Evolutionary conservation across 768 basidiomycete species (phyloP), one percentile per base, ranked within the genome.

Genomic region (Tricholoma terreum): DNA sequence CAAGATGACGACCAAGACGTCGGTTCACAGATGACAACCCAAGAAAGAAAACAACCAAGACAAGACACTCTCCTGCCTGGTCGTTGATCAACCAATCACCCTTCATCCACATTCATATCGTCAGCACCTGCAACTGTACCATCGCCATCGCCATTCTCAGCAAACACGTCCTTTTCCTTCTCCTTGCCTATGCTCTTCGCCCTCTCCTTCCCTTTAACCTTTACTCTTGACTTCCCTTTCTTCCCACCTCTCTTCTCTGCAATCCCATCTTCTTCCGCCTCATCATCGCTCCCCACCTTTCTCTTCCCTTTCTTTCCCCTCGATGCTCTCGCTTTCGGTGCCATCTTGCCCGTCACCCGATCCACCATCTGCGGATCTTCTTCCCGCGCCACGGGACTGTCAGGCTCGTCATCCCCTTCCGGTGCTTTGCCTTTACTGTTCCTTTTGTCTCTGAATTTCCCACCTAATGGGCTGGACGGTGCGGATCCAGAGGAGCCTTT

Each of bases 311-410:
- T 42, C 15, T 45, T 51, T 8, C 21, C 19, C 38, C 58, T 54
- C 19, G 55, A 17, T 27, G 50, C 64, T 4, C 60, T 33, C 3
- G 58, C 36, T 2, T 55, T 42, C 0, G 65, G 64, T 2, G 40
- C 64, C 30, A 46, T 58, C 59, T 71, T 73, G 19, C 72, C 72
- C 8, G 71, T 67, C 35, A 72, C 59, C 6, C 65, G 65, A 55
- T 71, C 66, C 1, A 71, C 57, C 48, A 64, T 56, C 6, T 53
- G 42, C 1, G 46, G 50, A 6, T 62, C 58, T 15, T 59, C 63
- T 1, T 48, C 33, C 27, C 51, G 56, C 5, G 24, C 43, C 9
- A 45, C 33, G 56, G 24, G 40, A 60, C 61, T 62, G 4, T 58
- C 58, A 6, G 48, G 45, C 22, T 31, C 24, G 36, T 58, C 50